These are phyloP conservation scores for Kalanchoe fedtschenkoi DNA, from an alignment of 164 flowering plant genomes.

Conservation along the genomic window DNA sequence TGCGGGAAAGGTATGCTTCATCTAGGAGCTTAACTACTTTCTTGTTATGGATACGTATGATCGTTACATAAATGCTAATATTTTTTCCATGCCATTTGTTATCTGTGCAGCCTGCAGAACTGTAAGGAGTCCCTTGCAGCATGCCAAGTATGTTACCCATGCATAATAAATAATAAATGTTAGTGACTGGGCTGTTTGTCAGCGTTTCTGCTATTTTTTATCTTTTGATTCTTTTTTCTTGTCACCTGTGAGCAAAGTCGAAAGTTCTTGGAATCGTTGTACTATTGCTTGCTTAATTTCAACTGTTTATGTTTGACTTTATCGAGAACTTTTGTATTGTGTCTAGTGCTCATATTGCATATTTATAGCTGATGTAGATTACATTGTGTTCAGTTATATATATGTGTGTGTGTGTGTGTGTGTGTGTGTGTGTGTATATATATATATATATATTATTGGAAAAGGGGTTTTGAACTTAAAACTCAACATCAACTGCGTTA, in stretches of 20 bases:
- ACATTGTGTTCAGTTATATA: too few relatives aligned
- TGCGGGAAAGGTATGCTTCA: constrained; percentile 70
- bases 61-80: background rate
- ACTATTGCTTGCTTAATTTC: background rate
- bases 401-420: too few relatives aligned
- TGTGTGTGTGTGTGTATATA: too few relatives aligned
- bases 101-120: constrained; percentile 63
- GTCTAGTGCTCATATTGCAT: too few relatives aligned
- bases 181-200: background rate
- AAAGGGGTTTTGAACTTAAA: too few relatives aligned
- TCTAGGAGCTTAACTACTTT: background rate
- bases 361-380: too few relatives aligned
- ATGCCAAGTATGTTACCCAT: constrained; percentile 44
- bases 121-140: constrained; percentile 66
- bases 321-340: too few relatives aligned
- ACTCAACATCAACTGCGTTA: too few relatives aligned
- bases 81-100: constrained; percentile 2
- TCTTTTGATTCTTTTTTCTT: background rate
- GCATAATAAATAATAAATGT: background rate
- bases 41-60: background rate
- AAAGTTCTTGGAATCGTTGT: background rate
- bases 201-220: background rate
- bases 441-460: too few relatives aligned
- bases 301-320: background rate
- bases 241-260: background rate